Base-by-base conservation (phyloP, 2,329 filamentous ascomycete genomes). In the Elsinoe arachidis region DNA sequence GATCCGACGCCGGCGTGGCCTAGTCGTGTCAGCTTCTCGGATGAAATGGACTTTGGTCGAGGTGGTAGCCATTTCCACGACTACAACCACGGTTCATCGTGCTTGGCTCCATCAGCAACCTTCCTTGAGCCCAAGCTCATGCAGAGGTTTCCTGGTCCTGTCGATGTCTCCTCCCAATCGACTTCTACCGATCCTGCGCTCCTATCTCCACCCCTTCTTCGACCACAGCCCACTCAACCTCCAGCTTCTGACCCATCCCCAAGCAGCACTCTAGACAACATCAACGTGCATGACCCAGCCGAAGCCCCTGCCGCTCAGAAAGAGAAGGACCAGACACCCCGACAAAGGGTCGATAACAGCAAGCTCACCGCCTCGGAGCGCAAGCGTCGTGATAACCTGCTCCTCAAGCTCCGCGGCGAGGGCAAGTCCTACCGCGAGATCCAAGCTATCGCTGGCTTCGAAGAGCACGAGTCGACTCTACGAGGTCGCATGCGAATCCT, bases 381-480 rank as follows among this genome's bases (percentile, higher is more conserved):
- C 26, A 61, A 61, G 35, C 54, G 60, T n/a, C 62, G 63, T 10
- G 67, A 70, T 58, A 57, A 59, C n/a, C 63, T 61, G 41, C 73
- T 88, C 1, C 67, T 86, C 14, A 65, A 74, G n/a, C 73, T 76
- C 21, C 83, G 82, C 67, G 64, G 68, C 6, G 68, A 73, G 1
- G 84, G 84, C 2, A 72, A 81, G 72, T 82, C 84, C 0, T 90
- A 88, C 70, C 79, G 77, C 56, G 77, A 86, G 59, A 88, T 89
- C 64, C 78, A 78, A 37, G 63, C 66, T 5, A 65, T 71, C 15
- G 80, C 83, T 12, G 71, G 74, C 1, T 85, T 85, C 61, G 70
- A 67, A 0, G 84, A 87, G 63, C 83, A 85, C 1, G 86, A 88
- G 70, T 87, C 85, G 10, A 90, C 87, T 0, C 74, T 91, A 37